Evolutionary conservation across 2,329 filamentous ascomycete species (phyloP).

Genomic region (Aspergillus glaucus): DNA sequence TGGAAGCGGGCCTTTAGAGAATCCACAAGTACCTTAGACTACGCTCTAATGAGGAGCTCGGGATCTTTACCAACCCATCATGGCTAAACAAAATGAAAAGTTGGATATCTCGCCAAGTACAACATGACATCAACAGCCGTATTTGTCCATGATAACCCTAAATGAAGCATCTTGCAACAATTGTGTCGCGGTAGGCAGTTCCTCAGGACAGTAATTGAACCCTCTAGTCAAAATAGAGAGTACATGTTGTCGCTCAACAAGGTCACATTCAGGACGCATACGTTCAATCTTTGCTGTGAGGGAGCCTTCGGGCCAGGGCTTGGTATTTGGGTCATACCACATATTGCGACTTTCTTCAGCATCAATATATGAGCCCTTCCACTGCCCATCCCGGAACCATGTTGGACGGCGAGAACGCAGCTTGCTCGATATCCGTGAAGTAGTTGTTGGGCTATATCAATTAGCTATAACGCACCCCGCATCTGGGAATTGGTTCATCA

Average conservation of each 20-base stretch:
- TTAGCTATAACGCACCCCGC: not conserved
- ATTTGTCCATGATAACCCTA: constrained; percentile 21
- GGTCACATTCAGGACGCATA: constrained; percentile 13
- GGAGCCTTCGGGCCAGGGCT: constrained; percentile 2
- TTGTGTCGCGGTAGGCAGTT: constrained; percentile 19
- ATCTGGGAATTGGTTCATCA: not conserved
- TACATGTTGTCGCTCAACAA: constrained; percentile 15
- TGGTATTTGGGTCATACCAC: constrained; percentile 22
- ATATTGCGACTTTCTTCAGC: constrained; percentile 10
- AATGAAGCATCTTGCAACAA: constrained; percentile 23
- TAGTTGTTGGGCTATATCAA: constrained; percentile 44
- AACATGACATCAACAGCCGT: constrained; percentile 14
- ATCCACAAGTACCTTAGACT: not conserved
- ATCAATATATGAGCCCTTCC: constrained; percentile 15
- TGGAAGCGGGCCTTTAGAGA: too few relatives aligned
- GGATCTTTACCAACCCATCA: too few relatives aligned
- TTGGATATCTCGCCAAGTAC: too few relatives aligned
- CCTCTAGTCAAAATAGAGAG: constrained; percentile 13
- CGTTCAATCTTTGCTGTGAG: constrained; percentile 11
- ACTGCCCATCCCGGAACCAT: constrained; percentile 51
- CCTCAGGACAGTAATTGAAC: constrained; percentile 19
- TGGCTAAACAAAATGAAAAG: not conserved
- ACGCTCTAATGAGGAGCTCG: not conserved
- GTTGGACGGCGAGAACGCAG: constrained; percentile 59
- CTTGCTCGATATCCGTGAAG: constrained; percentile 62